These are phyloP conservation scores for Ampelocalamus luodianensis DNA, from an alignment of 176 grass and related monocot genomes.

Conservation along the genomic window DNA sequence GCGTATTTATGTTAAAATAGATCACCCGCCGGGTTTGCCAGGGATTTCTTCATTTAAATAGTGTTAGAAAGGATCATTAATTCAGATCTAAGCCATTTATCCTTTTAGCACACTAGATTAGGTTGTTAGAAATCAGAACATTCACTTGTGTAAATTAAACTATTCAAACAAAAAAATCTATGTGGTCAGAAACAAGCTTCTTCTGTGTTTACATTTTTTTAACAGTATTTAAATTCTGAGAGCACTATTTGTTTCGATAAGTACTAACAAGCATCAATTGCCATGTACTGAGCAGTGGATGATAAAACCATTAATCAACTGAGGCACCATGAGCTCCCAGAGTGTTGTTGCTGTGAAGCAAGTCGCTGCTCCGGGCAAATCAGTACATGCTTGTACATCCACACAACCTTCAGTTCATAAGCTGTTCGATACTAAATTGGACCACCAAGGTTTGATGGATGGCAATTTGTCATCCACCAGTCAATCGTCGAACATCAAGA, in stretches of 20 bases:
- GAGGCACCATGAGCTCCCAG: constrained; percentile 64
- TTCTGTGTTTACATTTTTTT: constrained; percentile 14
- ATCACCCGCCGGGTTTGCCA: not conserved
- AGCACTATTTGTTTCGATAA: not conserved
- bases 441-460: constrained; percentile 16
- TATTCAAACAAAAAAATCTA: not conserved
- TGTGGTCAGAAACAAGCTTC: not conserved
- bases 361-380: constrained; percentile 49
- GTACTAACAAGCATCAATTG: constrained; percentile 2
- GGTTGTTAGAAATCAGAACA: not conserved
- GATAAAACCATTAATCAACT: not conserved
- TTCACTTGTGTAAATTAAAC: not conserved
- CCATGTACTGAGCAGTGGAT: not conserved
- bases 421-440: constrained; percentile 47
- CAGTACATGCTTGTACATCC: constrained; percentile 43
- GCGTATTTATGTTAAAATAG: not conserved
- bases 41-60: not conserved
- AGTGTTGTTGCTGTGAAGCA: constrained; percentile 42
- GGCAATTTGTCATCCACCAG: too few relatives aligned
- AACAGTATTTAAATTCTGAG: not conserved
- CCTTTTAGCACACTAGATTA: not conserved
- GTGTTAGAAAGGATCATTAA: not conserved
- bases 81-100: not conserved
- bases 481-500: constrained; percentile 55
- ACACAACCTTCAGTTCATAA: constrained; percentile 53